These are phyloP conservation scores for Huiozyma naganishii DNA, from an alignment of 805 yeast species.

Conservation along the genomic window DNA sequence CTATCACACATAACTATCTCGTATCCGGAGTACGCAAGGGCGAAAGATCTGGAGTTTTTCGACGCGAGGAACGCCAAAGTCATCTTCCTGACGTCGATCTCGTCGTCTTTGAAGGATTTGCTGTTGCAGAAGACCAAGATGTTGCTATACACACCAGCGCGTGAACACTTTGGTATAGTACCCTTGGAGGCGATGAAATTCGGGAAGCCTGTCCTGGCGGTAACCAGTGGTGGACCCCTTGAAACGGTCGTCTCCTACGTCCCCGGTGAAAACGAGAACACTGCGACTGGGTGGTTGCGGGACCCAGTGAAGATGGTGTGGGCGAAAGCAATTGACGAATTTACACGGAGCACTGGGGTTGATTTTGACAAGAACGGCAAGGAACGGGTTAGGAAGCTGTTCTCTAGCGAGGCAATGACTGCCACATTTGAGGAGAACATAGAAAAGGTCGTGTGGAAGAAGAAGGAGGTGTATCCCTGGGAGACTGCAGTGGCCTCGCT, in stretches of 20 bases:
- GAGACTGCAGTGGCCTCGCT: constrained; percentile 13
- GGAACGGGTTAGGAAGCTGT: constrained; percentile 22
- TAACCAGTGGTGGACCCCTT: constrained; percentile 84
- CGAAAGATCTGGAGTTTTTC: constrained; percentile 8
- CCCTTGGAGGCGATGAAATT: constrained; percentile 90
- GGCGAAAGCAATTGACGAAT: constrained; percentile 39
- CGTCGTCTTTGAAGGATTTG: constrained; percentile 50
- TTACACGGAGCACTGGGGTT: constrained; percentile 17
- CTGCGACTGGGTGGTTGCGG: constrained; percentile 57
- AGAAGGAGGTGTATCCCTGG: constrained; percentile 23
- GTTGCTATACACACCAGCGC: constrained; percentile 78
- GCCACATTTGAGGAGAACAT: constrained; percentile 29
- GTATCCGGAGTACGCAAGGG: constrained; percentile 18
- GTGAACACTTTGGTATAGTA: constrained; percentile 95
- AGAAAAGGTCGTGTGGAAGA: constrained; percentile 18
- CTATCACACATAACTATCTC: constrained; percentile 37
- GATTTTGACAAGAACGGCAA: constrained; percentile 24
- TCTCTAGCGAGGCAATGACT: constrained; percentile 33
- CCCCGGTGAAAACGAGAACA: constrained; percentile 17
- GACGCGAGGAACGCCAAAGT: constrained; percentile 36
- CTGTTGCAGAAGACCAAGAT: constrained; percentile 48
- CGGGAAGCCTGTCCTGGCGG: constrained; percentile 77
- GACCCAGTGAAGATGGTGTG: constrained; percentile 40
- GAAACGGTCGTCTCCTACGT: constrained; percentile 45
- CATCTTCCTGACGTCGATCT: constrained; percentile 72